Conservation (phyloP, 331 rosid genomes). For the Quercus lobata region DNA sequence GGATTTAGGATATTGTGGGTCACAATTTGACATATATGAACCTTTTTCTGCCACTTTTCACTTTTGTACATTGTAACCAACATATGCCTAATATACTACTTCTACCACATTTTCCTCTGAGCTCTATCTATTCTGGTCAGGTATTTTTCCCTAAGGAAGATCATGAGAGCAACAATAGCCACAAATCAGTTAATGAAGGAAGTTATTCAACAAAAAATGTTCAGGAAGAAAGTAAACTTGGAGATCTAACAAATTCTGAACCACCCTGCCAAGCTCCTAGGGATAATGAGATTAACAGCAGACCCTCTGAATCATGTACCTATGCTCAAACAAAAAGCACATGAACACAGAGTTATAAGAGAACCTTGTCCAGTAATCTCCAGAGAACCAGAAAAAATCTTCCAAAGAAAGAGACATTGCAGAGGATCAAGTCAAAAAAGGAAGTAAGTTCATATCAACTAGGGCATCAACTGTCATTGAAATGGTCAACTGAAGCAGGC, state of each 20-base stretch:
- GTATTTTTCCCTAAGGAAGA: constrained; percentile 7
- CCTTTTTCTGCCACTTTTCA: not conserved
- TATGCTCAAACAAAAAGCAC: not conserved
- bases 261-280: not conserved
- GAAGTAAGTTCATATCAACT: constrained; percentile 20
- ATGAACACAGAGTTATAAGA: not conserved
- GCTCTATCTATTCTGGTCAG: not conserved
- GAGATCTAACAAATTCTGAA: not conserved
- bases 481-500: constrained; percentile 25
- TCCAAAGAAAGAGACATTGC: constrained; percentile 7
- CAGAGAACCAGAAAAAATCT: not conserved
- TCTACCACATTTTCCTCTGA: not conserved
- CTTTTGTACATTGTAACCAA: not conserved
- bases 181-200: not conserved
- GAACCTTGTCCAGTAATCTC: constrained; percentile 4
- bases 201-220: no score
- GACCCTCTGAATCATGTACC: not conserved
- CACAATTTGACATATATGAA: not conserved
- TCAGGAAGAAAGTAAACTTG: not conserved
- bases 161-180: not conserved
- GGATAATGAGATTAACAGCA: not conserved
- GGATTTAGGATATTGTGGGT: not conserved
- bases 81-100: not conserved
- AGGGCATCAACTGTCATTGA: not conserved
- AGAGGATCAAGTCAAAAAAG: constrained; percentile 22